Percentiles rank a stretch among this genome's conserved stretches.
Conservation (phyloP, 495 filamentous ascomycete species). For the Apiosordaria backusii region DNA sequence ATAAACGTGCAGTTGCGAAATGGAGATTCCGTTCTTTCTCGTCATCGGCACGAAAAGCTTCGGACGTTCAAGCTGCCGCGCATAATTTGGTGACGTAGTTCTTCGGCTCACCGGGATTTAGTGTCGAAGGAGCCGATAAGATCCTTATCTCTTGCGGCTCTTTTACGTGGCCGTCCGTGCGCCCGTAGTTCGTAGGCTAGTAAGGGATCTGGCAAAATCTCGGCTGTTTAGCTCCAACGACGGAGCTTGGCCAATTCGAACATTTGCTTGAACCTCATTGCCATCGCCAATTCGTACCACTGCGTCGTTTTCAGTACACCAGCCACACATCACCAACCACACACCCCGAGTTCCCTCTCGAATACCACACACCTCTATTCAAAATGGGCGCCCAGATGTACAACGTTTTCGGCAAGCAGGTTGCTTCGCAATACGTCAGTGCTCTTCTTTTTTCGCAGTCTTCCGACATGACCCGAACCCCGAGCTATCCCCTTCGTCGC, state of each 20-base stretch:
- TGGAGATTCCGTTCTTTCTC: not conserved
- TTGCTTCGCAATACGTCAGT: constrained; percentile 93
- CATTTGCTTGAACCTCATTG: not conserved
- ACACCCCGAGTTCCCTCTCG: constrained; percentile 19
- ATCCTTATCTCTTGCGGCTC: constrained; percentile 1
- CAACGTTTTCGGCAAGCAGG: constrained; percentile 79
- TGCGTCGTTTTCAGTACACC: constrained; percentile 24
- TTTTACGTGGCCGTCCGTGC: not conserved
- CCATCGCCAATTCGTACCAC: constrained; percentile 16
- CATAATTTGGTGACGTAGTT: not conserved
- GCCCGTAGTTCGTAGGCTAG: not conserved
- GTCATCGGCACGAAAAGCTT: not conserved
- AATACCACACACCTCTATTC: constrained; percentile 40
- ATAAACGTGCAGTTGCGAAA: not conserved
- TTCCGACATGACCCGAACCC: not conserved
- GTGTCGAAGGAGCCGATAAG: not conserved
- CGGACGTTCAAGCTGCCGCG: not conserved
- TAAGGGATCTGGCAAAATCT: constrained; percentile 16
- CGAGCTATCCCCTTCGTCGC: not conserved
- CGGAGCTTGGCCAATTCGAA: constrained; percentile 15
- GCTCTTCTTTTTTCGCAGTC: constrained; percentile 13
- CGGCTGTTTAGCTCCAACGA: constrained; percentile 11
- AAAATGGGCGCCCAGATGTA: constrained; percentile 89
- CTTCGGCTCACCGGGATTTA: constrained; percentile 3
- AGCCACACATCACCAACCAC: constrained; percentile 21